Percentiles rank a stretch among this genome's conserved stretches.
Evolutionary conservation across 2,329 filamentous ascomycete species (phyloP).

Genomic region (Alternaria solani): DNA sequence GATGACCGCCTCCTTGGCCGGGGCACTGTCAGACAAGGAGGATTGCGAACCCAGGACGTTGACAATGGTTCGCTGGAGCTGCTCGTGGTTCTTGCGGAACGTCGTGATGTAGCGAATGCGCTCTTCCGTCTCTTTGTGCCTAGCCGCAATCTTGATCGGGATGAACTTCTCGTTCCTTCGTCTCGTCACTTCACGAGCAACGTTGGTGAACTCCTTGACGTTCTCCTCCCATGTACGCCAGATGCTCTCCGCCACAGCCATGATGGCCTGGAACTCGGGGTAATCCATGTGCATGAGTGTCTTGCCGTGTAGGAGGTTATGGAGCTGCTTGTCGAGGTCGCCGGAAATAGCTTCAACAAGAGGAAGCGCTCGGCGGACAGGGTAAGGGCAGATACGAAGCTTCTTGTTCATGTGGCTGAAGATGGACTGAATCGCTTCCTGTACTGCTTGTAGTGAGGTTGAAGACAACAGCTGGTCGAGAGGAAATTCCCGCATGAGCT

Average conservation of each 20-base stretch:
- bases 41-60: conserved; percentile 83
- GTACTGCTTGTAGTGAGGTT: conserved; percentile 84
- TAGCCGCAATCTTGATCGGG: conserved; percentile 91
- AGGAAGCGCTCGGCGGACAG: conserved; percentile 86
- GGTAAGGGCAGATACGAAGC: conserved; percentile 93
- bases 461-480: conserved; percentile 93
- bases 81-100: conserved; percentile 96
- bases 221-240: conserved; percentile 96
- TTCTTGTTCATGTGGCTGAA: conserved; percentile 98
- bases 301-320: conserved; percentile 83
- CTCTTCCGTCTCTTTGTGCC: conserved; percentile 87
- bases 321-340: conserved; percentile 86
- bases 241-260: conserved; percentile 83
- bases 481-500: conserved; percentile 97
- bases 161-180: conserved; percentile 98
- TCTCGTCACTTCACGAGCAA: conserved; percentile 92
- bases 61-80: conserved; percentile 93
- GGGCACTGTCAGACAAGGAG: conserved; percentile 52
- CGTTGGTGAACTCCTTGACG: conserved; percentile 96
- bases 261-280: conserved; percentile 84
- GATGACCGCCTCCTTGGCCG: conserved; percentile 63
- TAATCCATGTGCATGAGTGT: conserved; percentile 93
- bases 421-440: conserved; percentile 87
- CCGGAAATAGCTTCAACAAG: conserved; percentile 97
- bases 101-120: conserved; percentile 92